Conservation (phyloP, 164 flowering plant species). For the Malania oleifera region DNA sequence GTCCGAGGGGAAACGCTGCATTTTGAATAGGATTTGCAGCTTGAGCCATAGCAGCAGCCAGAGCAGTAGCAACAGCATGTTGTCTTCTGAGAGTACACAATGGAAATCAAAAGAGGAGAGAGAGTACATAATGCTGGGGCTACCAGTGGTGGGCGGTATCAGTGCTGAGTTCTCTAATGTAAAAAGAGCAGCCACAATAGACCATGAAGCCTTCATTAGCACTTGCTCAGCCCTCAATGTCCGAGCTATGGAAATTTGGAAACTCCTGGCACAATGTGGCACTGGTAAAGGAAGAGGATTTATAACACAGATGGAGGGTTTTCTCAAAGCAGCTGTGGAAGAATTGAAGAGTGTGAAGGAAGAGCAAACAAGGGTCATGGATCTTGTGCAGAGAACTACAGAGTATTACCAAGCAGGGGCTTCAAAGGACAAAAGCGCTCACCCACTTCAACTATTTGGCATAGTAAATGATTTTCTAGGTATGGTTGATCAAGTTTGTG, state of each 20-base stretch:
- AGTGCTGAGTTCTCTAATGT: conserved; percentile 38
- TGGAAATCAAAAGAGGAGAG: conserved; percentile 18
- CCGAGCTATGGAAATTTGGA: conserved; percentile 16
- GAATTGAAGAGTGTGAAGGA: conserved; percentile 23
- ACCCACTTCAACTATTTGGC: conserved; percentile 33
- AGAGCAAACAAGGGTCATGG: conserved; percentile 31
- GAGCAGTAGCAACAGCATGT: conserved; percentile 5
- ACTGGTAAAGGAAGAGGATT: conserved; percentile 17
- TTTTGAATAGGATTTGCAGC: conserved; percentile 16
- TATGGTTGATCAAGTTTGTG: conserved; percentile 42
- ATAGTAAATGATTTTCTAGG: conserved; percentile 34
- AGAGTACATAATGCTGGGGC: conserved; percentile 32
- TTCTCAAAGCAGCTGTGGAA: conserved; percentile 25
- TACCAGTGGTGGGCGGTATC: conserved; percentile 36
- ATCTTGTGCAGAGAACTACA: conserved; percentile 33
- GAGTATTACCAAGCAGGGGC: conserved; percentile 40
- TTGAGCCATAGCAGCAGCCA: conserved; percentile 18
- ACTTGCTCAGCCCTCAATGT: conserved; percentile 21
- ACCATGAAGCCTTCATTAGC: conserved; percentile 21
- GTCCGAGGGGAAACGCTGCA: conserved; percentile 38
- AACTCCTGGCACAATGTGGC: conserved; percentile 13
- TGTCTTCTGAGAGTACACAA: not conserved
- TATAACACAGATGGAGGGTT: conserved; percentile 23
- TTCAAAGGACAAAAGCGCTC: conserved; percentile 15
- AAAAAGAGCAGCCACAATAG: conserved; percentile 34